Evolutionary conservation across 192 early-diverging fungal genomes (phyloP), one percentile per base, ranked within the genome.

Genomic region (Coemansia sp.): DNA sequence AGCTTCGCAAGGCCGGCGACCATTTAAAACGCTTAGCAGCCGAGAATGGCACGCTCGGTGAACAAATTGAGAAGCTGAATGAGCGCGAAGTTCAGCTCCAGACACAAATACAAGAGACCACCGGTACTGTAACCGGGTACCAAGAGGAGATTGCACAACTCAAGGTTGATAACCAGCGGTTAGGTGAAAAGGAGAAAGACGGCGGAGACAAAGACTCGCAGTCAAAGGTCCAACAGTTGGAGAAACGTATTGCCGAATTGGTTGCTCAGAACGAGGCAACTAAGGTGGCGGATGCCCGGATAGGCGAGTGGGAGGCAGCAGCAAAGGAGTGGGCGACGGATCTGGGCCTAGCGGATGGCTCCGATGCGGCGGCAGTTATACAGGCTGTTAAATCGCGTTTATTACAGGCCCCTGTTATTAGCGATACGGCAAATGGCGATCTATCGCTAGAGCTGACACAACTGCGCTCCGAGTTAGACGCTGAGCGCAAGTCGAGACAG

Each of bases 21-120:
- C 80, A 85, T 58, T 59, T 85, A 39, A 78, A 82, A 58, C 68
- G 76, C 16, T 61, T 89, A 9, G 73, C 78, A 0, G 65, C 86
- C 30, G 88, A 88, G 55, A 88, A 88, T 50, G 84, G 80, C 27
- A 53, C 71, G 4, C 68, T 85, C 1, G 67, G 67, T 7, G 70
- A 75, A 41, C 73, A 85, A 50, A 67, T 83, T 7, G 85, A 86
- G 9, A 67, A 43, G 49, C 64, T 84, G 29, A 68, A 64, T n/a
- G 69, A 52, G 12, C 67, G 70, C 50, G 69, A 78, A 24, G 30
- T 62, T 3, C 50, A 71, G 68, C 50, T 67, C 5, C 61, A 74
- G 49, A 53, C 64, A 43, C 68, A 71, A 68, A 37, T 59, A 39
- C 69, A 70, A 43, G 64, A 75, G 63, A 52, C 68, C 16, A 30